Percentiles rank a stretch among this genome's conserved stretches.
Conservation (phyloP, 176 grass and related monocot genomes). For the Secale cereale region DNA sequence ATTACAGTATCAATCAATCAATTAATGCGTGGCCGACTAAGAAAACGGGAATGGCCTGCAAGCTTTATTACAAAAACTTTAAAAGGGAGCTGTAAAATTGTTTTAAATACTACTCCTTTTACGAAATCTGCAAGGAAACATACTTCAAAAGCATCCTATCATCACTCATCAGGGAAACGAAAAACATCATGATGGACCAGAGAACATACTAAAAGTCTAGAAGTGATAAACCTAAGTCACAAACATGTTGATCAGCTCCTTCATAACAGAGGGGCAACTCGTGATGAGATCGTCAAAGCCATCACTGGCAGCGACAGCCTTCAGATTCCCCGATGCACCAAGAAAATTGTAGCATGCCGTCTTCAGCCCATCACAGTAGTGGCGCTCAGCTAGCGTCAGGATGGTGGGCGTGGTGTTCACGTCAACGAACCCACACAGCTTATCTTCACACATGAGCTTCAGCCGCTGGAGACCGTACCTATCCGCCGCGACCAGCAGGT, state of each 20-base stretch:
- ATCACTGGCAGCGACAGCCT: neutral
- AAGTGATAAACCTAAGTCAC: neutral
- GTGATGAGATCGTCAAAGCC: neutral
- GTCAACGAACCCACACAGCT: neutral
- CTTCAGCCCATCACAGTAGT: neutral
- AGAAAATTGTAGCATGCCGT: neutral
- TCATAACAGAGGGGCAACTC: neutral
- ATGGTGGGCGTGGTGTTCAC: neutral
- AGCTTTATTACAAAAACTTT: too few species aligned
- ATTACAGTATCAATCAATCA: too few species aligned
- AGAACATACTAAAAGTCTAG: neutral
- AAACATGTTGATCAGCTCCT: neutral
- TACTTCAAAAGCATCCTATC: too few species aligned
- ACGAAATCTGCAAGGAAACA: too few species aligned
- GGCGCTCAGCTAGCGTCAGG: neutral
- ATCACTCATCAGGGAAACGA: too few species aligned
- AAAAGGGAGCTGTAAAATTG: too few species aligned
- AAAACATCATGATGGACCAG: too few species aligned
- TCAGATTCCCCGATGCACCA: neutral
- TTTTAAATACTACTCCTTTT: too few species aligned
- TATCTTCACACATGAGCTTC: neutral
- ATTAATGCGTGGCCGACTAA: too few species aligned
- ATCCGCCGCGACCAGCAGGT: neutral
- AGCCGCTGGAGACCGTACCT: neutral
- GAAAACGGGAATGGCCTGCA: too few species aligned